Base-by-base conservation (phyloP, 345 rosid genomes). In the Garcia nutans region DNA sequence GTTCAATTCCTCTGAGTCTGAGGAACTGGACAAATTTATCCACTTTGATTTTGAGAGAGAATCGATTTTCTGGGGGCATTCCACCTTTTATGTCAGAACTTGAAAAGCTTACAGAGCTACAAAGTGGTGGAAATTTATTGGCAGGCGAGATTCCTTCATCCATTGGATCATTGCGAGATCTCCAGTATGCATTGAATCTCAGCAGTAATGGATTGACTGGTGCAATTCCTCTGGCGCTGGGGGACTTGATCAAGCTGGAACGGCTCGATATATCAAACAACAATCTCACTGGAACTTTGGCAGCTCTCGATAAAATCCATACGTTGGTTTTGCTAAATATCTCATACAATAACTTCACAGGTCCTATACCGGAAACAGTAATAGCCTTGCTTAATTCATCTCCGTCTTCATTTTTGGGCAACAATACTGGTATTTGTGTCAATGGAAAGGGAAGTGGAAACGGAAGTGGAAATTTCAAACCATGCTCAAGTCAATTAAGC, bases 71-170 rank as follows among this genome's bases (percentile, higher is more conserved):
- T 2, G 96, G 91, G 33, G 93, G 90, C 41, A 86, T 92, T 85
- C 94, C 97, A 1, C 13, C 54, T 20, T 88, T 87, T 77, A 77
- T 92, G 55, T 59, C 87, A 15, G 94, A 86, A 72, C 78, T 92
- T 28, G 76, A 75, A 50, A 77, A 63, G 80, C 88, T 92, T 16
- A 59, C 84, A 24, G 86, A 82, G 81, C 85, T 92, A 17, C 87
- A 82, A 75, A 55, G 92, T 45, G 97, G 91, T 57, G 90, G 87
- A 72, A 94, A 92, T 79, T 68, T 54, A 26, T 83, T 94, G 9
- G 88, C 88, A 50, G 97, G 98, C 13, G 84, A 82, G 80, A 89
- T 94, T 76, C 94, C 96, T 22, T 63, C 88, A 5, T 87, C 79
- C 0, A 82, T 94, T 19, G 93, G 96, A 58, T 82, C 78, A 1